These are phyloP conservation scores for Exserohilum rostratum DNA, from an alignment of 2,329 filamentous ascomycete genomes.

Conservation along the genomic window DNA sequence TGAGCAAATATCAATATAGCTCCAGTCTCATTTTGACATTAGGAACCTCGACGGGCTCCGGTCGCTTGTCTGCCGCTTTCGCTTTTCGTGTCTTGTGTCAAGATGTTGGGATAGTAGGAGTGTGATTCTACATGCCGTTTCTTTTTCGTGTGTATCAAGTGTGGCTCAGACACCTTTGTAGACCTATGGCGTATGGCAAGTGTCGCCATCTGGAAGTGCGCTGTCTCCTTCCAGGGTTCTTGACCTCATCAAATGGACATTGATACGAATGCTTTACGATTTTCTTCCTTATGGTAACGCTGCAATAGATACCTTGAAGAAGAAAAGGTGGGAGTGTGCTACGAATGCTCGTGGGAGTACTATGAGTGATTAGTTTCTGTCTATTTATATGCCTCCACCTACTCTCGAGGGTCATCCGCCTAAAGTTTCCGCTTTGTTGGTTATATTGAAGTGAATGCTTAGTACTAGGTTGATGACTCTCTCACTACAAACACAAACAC, in stretches of 20 bases:
- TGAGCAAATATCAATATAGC: conserved; percentile 11
- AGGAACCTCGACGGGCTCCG: not conserved
- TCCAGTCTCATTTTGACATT: not conserved
- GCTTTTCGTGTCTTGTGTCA: not conserved
- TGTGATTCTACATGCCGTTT: too few relatives aligned
- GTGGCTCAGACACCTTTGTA: not conserved
- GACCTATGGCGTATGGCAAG: not conserved
- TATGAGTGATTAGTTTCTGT: not conserved
- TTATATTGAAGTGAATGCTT: not conserved
- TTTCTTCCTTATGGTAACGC: too few relatives aligned
- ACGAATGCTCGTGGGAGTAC: too few relatives aligned
- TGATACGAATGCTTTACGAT: too few relatives aligned
- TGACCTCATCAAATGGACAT: too few relatives aligned
- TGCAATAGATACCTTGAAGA: too few relatives aligned
- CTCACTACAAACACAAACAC: too few relatives aligned
- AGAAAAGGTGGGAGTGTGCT: not conserved
- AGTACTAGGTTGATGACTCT: not conserved
- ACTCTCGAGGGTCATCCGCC: not conserved
- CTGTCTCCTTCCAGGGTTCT: too few relatives aligned
- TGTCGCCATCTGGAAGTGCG: too few relatives aligned
- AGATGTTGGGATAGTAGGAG: not conserved
- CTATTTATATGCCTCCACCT: not conserved
- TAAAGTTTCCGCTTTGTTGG: not conserved
- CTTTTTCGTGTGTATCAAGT: too few relatives aligned
- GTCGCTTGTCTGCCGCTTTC: not conserved